phyloP scores from a whole-genome alignment of 345 rosid genomes.

The Odontarrhena argentea region DNA sequence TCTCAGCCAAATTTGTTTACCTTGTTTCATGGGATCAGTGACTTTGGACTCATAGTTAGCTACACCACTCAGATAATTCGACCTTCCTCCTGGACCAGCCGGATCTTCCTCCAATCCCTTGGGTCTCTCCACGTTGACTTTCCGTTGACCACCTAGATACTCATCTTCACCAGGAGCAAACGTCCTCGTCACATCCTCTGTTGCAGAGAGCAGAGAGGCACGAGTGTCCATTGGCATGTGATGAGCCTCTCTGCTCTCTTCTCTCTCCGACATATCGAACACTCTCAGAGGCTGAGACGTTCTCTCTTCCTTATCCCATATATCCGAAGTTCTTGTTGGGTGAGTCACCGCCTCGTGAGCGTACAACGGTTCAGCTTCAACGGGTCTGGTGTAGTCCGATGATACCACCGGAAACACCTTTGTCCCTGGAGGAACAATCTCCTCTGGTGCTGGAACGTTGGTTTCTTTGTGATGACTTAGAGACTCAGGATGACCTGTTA shows the following conservation, averaged over 20 bases:
- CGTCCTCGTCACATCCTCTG: slow-evolving; percentile 42
- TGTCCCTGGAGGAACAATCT: slow-evolving; percentile 38
- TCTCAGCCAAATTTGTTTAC: slow-evolving; percentile 26
- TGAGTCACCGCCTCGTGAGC: slow-evolving; percentile 20
- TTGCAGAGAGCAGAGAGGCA: slow-evolving; percentile 29
- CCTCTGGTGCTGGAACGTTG: slow-evolving; percentile 35
- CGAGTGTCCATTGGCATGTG: slow-evolving; percentile 44
- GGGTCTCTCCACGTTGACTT: slow-evolving; percentile 46
- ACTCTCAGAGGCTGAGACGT: slow-evolving; percentile 10
- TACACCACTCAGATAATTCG: slow-evolving; percentile 28
- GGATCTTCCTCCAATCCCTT: slow-evolving; percentile 59
- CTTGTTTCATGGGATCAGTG: slow-evolving; percentile 49
- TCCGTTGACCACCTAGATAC: slow-evolving; percentile 41
- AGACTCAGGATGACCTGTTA: slow-evolving; percentile 35
- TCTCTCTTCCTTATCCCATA: not conserved
- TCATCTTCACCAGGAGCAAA: slow-evolving; percentile 39
- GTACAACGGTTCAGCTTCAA: slow-evolving; percentile 25
- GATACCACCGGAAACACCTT: slow-evolving; percentile 32
- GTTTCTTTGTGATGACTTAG: slow-evolving; percentile 31
- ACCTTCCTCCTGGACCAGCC: slow-evolving; percentile 45
- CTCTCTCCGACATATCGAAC: slow-evolving; percentile 23
- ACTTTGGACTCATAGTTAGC: slow-evolving; percentile 65
- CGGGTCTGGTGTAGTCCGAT: slow-evolving; percentile 20
- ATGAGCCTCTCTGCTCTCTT: slow-evolving; percentile 41
- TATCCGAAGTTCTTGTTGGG: slow-evolving; percentile 6